Conservation (phyloP, 306 rosid species). For the Cotoneaster glaucophyllus region DNA sequence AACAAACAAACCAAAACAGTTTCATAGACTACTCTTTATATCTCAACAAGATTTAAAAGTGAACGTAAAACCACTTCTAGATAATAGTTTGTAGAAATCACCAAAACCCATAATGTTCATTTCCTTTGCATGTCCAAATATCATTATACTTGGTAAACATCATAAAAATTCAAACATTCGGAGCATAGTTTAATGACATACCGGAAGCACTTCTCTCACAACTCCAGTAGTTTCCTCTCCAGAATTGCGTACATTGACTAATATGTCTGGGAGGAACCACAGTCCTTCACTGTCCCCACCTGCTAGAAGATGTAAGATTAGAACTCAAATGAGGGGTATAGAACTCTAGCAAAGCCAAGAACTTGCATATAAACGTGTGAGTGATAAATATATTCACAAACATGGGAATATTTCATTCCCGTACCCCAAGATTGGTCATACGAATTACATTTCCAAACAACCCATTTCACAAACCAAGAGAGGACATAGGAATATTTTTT, state of each 20-base stretch:
- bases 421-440: background rate
- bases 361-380: background rate
- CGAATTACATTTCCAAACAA: background rate
- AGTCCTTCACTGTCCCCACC: slow-evolving; percentile 93
- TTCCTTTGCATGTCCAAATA: background rate
- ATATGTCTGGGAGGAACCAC: slow-evolving; percentile 75
- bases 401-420: background rate
- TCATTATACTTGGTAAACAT: background rate
- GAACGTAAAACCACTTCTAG: background rate
- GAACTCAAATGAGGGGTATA: background rate
- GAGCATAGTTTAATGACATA: slow-evolving; percentile 28
- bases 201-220: slow-evolving; percentile 84
- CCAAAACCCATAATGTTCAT: background rate
- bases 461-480: background rate
- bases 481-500: no score
- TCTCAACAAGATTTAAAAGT: background rate
- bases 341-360: background rate
- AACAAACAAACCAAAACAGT: background rate
- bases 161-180: background rate
- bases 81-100: background rate
- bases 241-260: slow-evolving; percentile 72
- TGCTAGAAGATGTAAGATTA: slow-evolving; percentile 24
- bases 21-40: background rate
- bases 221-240: slow-evolving; percentile 76
- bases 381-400: background rate